A percentile compares a stretch with the other conserved stretches of the same genome.
phyloP scores from a whole-genome alignment of 2,329 filamentous ascomycete species.

The Microdochium nivale region DNA sequence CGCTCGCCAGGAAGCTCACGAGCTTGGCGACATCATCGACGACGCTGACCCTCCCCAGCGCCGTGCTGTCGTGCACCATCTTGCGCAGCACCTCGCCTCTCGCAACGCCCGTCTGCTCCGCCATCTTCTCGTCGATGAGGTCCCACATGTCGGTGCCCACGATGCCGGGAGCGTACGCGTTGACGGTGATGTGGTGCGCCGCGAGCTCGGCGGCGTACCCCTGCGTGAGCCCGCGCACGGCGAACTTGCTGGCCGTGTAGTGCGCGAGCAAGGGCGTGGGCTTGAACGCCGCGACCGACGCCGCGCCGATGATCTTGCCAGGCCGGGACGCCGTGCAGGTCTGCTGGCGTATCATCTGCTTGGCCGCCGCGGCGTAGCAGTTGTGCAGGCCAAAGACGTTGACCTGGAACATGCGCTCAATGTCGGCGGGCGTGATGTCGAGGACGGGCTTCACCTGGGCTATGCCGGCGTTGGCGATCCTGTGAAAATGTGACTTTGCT shows the following conservation, averaged over 20 bases:
- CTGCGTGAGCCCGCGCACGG: conserved; percentile 57
- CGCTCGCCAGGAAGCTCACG: conserved; percentile 52
- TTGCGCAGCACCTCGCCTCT: conserved; percentile 48
- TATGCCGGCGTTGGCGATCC: conserved; percentile 55
- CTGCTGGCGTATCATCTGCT: conserved; percentile 56
- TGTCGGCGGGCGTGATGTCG: conserved; percentile 47
- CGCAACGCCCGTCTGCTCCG: conserved; percentile 36
- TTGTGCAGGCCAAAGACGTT: conserved; percentile 60
- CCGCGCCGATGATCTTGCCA: conserved; percentile 41
- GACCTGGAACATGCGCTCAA: conserved; percentile 51
- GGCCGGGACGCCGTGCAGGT: conserved; percentile 23
- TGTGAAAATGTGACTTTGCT: too few species aligned
- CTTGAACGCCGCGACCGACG: conserved; percentile 51
- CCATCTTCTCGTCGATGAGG: conserved; percentile 52
- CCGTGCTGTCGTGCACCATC: conserved; percentile 43
- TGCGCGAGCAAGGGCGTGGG: conserved; percentile 49
- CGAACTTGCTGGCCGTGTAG: conserved; percentile 59
- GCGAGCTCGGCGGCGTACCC: conserved; percentile 60
- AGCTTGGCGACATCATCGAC: conserved; percentile 55
- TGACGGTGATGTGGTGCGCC: conserved; percentile 54
- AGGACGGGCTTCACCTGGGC: conserved; percentile 47
- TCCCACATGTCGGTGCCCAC: conserved; percentile 64
- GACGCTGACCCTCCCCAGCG: conserved; percentile 46
- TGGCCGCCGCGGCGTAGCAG: conserved; percentile 54
- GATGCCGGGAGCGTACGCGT: conserved; percentile 60